These are phyloP conservation scores for Metschnikowia similis DNA, from an alignment of 805 yeast genomes.

Conservation along the genomic window DNA sequence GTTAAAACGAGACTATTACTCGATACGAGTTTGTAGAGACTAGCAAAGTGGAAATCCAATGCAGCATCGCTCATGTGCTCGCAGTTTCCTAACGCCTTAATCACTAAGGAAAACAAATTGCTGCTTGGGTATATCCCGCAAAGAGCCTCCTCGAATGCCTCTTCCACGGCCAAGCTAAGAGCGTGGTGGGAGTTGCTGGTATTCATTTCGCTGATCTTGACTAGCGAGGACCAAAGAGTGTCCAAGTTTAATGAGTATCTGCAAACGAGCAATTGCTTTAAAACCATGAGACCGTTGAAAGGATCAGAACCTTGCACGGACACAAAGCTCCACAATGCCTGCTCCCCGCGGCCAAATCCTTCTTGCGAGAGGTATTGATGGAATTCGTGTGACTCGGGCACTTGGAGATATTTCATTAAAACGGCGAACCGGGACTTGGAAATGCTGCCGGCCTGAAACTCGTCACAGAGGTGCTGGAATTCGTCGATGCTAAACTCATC, in stretches of 20 bases:
- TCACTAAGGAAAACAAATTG: conserved; percentile 17
- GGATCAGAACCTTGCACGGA: conserved; percentile 9
- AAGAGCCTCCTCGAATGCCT: conserved; percentile 28
- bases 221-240: conserved; percentile 24
- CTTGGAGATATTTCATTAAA: conserved; percentile 18
- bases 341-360: conserved; percentile 17
- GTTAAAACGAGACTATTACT: conserved; percentile 16
- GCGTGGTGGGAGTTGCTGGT: conserved; percentile 15
- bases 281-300: conserved; percentile 30
- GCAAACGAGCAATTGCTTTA: conserved; percentile 35
- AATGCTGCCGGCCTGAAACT: conserved; percentile 6
- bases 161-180: conserved; percentile 24
- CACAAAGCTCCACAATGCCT: conserved; percentile 20
- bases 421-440: conserved; percentile 13
- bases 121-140: conserved; percentile 23
- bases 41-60: conserved; percentile 22
- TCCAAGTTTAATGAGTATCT: conserved; percentile 17
- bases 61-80: conserved; percentile 1
- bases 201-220: conserved; percentile 16
- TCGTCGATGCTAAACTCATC: conserved; percentile 12
- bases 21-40: conserved; percentile 23
- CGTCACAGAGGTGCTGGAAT: conserved; percentile 17
- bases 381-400: conserved; percentile 13
- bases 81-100: conserved; percentile 13
- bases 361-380: conserved; percentile 13